phyloP scores from a whole-genome alignment of 2,329 filamentous ascomycete genomes.

The Diaporthe vexans region DNA sequence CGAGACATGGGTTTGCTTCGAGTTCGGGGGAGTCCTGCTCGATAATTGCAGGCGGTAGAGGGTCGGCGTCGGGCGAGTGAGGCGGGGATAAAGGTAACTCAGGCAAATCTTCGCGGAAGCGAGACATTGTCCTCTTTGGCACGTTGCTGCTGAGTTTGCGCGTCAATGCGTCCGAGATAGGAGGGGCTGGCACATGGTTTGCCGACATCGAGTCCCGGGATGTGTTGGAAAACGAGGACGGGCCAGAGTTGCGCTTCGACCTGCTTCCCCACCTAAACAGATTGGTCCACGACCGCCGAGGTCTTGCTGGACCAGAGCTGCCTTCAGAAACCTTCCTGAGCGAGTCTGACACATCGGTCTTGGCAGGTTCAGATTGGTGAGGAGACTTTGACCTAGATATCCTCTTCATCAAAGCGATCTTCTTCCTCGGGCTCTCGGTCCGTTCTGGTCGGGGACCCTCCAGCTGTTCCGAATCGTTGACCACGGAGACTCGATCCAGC shows the following conservation, averaged over 20 bases:
- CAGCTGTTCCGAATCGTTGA: constrained; percentile 43
- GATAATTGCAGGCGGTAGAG: constrained; percentile 47
- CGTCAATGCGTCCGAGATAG: constrained; percentile 50
- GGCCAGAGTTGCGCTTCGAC: constrained; percentile 68
- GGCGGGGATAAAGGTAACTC: constrained; percentile 90
- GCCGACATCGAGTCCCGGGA: constrained; percentile 86
- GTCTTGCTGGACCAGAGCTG: constrained; percentile 58
- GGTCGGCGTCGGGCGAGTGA: constrained; percentile 79
- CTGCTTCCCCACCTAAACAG: constrained; percentile 80
- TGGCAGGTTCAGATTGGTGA: constrained; percentile 57
- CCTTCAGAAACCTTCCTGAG: constrained; percentile 69
- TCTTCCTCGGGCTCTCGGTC: constrained; percentile 52
- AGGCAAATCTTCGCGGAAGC: constrained; percentile 92
- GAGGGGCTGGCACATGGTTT: constrained; percentile 51
- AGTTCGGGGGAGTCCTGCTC: constrained; percentile 44
- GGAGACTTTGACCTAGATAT: constrained; percentile 65
- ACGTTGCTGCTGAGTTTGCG: constrained; percentile 59
- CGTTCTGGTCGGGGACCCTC: constrained; percentile 42
- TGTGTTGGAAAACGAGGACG: constrained; percentile 91
- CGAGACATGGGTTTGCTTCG: constrained; percentile 33
- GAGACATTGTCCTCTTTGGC: constrained; percentile 87
- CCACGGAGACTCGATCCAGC: constrained; percentile 45
- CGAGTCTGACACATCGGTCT: constrained; percentile 63
- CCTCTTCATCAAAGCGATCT: constrained; percentile 59
- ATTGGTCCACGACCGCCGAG: constrained; percentile 71